Percentiles rank a stretch among this genome's conserved stretches.
Evolutionary conservation across 2,329 filamentous ascomycete species (phyloP).

Genomic region (Phialophora chinensis): DNA sequence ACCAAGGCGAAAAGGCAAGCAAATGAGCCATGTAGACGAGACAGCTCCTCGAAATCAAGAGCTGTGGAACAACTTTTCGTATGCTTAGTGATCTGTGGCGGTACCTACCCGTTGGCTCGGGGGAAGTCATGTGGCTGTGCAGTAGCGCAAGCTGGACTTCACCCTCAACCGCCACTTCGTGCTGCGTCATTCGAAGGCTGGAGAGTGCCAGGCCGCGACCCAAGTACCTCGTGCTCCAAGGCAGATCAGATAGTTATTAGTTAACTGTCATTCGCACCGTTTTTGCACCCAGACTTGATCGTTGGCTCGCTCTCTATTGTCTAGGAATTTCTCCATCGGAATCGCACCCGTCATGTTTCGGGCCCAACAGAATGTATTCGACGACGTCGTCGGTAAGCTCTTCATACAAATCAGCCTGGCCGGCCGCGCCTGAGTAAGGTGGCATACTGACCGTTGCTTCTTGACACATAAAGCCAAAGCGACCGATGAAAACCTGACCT

Average conservation of each 20-base stretch:
- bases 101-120: not conserved
- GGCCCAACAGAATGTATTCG: conserved; percentile 70
- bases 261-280: not conserved
- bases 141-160: not conserved
- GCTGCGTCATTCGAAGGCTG: not conserved
- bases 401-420: not conserved
- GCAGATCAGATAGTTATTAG: not conserved
- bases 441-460: conserved; percentile 40
- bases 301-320: not conserved
- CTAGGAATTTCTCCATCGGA: not conserved
- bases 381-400: conserved; percentile 70
- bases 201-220: not conserved
- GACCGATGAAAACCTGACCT: conserved; percentile 96
- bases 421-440: not conserved
- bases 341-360: conserved; percentile 57
- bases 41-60: conserved; percentile 21
- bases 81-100: not conserved
- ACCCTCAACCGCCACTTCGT: not conserved
- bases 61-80: conserved; percentile 7
- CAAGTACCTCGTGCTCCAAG: not conserved
- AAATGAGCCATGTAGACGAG: conserved; percentile 24
- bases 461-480: conserved; percentile 66
- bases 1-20: conserved; percentile 20
- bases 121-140: not conserved
- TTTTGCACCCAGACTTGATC: not conserved